These are phyloP conservation scores for Crithidia acanthocephali DNA, from an alignment of 208 protist genomes.

Conservation along the genomic window DNA sequence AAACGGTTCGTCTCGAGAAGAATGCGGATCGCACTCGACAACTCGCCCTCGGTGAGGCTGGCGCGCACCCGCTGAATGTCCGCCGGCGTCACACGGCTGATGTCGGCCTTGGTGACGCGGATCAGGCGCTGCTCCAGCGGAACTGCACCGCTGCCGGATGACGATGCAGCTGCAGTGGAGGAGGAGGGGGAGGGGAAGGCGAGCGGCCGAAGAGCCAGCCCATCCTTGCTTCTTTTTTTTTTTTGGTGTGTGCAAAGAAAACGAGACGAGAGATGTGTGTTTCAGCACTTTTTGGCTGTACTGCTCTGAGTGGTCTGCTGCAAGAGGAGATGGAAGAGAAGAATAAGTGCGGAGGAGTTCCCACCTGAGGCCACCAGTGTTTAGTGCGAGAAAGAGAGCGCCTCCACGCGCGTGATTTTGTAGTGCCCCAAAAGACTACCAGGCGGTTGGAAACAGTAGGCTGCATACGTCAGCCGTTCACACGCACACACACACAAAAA, in stretches of 20 bases:
- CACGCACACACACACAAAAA: too few species aligned
- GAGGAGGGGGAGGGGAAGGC: neutral
- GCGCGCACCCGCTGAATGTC: slow-evolving; percentile 55
- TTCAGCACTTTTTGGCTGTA: too few species aligned
- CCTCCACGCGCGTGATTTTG: too few species aligned
- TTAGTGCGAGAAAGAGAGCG: too few species aligned
- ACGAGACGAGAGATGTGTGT: too few species aligned
- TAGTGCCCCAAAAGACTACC: too few species aligned
- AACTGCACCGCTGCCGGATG: slow-evolving; percentile 1
- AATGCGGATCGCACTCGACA: slow-evolving; percentile 49
- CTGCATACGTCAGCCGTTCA: too few species aligned
- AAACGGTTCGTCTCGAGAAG: slow-evolving; percentile 78
- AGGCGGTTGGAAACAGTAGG: too few species aligned
- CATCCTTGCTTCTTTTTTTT: neutral
- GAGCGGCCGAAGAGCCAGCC: slow-evolving; percentile 12
- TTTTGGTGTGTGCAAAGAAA: neutral
- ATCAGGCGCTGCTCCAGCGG: slow-evolving; percentile 53
- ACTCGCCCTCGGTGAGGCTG: slow-evolving; percentile 39
- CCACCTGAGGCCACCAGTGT: too few species aligned
- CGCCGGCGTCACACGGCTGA: slow-evolving; percentile 50
- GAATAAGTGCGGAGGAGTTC: too few species aligned
- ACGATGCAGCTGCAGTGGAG: neutral
- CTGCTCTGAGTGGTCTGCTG: too few species aligned
- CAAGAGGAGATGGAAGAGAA: too few species aligned
- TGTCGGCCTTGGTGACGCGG: slow-evolving; percentile 57